Evolutionary conservation across 768 basidiomycete genomes (phyloP).

Genomic region (Boletus fagicola): DNA sequence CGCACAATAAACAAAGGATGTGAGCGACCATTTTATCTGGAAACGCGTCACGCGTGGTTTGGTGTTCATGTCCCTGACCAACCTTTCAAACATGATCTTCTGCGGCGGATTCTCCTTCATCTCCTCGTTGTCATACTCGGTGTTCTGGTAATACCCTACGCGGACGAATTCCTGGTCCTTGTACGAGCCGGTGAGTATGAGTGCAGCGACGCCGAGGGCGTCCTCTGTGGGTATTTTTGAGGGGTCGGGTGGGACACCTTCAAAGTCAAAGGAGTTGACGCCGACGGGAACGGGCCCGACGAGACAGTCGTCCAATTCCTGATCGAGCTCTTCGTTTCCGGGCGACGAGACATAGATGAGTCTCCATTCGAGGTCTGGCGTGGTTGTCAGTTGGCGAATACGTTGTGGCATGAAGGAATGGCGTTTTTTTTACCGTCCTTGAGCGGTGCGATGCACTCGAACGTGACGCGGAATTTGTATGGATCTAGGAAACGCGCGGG

Average conservation of each 20-base stretch:
- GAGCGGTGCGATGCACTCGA: slow-evolving; percentile 91
- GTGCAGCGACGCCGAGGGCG: slow-evolving; percentile 92
- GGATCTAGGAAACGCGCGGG: slow-evolving; percentile 88
- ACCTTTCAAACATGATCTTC: slow-evolving; percentile 67
- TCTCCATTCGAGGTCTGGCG: slow-evolving; percentile 92
- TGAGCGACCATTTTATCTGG: slow-evolving; percentile 77
- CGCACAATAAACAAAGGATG: neutral
- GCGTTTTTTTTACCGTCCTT: slow-evolving; percentile 64
- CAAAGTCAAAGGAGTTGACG: slow-evolving; percentile 96
- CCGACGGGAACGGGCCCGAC: slow-evolving; percentile 98
- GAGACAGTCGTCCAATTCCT: slow-evolving; percentile 96
- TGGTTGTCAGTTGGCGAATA: neutral
- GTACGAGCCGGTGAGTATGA: slow-evolving; percentile 96
- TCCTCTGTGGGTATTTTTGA: slow-evolving; percentile 84
- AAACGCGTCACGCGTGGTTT: slow-evolving; percentile 94
- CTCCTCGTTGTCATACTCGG: slow-evolving; percentile 95
- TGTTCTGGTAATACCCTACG: slow-evolving; percentile 99
- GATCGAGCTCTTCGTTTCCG: slow-evolving; percentile 86
- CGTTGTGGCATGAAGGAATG: neutral
- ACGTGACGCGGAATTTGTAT: slow-evolving; percentile 93
- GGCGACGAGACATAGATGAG: slow-evolving; percentile 97
- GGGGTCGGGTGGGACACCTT: slow-evolving; percentile 81
- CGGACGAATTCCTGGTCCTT: slow-evolving; percentile 98
- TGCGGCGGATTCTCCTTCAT: slow-evolving; percentile 75
- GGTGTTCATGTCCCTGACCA: slow-evolving; percentile 84